Evolutionary conservation across 129 eudicot species (phyloP).

Genomic region (Pittosporum tobira): DNA sequence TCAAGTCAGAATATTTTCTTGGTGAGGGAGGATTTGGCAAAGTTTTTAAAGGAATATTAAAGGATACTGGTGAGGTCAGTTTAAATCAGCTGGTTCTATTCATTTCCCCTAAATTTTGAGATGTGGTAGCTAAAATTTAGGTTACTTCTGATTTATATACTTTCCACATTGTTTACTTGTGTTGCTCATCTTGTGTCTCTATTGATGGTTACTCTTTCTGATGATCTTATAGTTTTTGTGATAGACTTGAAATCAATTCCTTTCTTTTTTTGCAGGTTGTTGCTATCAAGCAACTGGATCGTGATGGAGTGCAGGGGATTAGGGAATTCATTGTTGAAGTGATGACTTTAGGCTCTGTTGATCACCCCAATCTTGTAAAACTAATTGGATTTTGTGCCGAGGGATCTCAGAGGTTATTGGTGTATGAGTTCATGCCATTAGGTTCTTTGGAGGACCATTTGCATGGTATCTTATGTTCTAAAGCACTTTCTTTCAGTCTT

Average conservation of each 20-base stretch:
- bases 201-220: not conserved
- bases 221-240: not conserved
- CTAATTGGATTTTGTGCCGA: slow-evolving; percentile 45
- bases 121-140: not conserved
- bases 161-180: not conserved
- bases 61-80: slow-evolving; percentile 36
- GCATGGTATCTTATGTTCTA: slow-evolving; percentile 25
- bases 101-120: too few relatives aligned
- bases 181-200: too few relatives aligned
- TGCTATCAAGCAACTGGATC: slow-evolving; percentile 48
- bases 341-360: slow-evolving; percentile 27
- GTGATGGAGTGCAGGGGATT: slow-evolving; percentile 35
- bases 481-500: not conserved
- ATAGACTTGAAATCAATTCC: too few relatives aligned
- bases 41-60: slow-evolving; percentile 38
- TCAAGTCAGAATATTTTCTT: slow-evolving; percentile 26
- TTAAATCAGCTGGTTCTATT: not conserved
- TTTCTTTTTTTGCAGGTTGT: slow-evolving; percentile 24
- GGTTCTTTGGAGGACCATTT: slow-evolving; percentile 48
- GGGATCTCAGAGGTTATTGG: slow-evolving; percentile 45
- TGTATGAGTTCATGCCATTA: slow-evolving; percentile 49
- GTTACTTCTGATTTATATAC: not conserved
- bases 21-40: slow-evolving; percentile 58
- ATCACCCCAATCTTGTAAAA: slow-evolving; percentile 48
- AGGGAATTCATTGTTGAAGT: slow-evolving; percentile 47